phyloP scores from a whole-genome alignment of 257 asterid genomes.

The Haberlea rhodopensis region DNA sequence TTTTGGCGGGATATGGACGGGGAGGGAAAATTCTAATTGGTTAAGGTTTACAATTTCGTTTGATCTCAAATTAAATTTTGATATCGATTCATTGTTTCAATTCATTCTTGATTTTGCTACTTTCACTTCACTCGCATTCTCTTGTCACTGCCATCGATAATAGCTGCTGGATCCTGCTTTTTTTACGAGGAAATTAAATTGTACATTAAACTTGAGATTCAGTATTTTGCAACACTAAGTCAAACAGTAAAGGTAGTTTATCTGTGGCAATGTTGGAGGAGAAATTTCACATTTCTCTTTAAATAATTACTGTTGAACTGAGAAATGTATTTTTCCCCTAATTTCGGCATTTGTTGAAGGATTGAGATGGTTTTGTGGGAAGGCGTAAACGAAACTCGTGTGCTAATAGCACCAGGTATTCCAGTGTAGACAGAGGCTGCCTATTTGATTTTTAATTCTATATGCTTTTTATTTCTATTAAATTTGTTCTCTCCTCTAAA shows the following conservation, averaged over 20 bases:
- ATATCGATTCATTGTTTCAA: neutral
- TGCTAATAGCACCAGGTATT: constrained; percentile 70
- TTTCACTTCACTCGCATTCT: neutral
- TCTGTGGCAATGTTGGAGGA: neutral
- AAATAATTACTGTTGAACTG: constrained; percentile 11
- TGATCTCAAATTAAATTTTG: neutral
- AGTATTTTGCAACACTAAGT: no score
- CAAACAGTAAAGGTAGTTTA: neutral
- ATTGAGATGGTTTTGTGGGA: constrained; percentile 75
- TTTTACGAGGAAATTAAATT: neutral
- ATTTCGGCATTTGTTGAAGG: constrained; percentile 11
- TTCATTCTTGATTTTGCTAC: neutral
- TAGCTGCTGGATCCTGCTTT: neutral
- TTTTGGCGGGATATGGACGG: no score
- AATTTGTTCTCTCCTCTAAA: neutral
- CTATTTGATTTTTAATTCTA: neutral
- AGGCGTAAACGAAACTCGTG: constrained; percentile 62
- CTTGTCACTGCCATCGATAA: neutral
- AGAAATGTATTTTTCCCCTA: constrained; percentile 1
- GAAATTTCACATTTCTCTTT: neutral
- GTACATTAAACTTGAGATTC: neutral
- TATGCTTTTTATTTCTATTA: neutral
- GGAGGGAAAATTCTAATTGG: no score
- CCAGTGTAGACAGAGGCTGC: neutral
- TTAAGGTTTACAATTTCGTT: no score